Percentiles rank a stretch among this genome's conserved stretches.
These are phyloP conservation scores for Solanum neorickii DNA, from an alignment of 257 asterid species.

Conservation along the genomic window DNA sequence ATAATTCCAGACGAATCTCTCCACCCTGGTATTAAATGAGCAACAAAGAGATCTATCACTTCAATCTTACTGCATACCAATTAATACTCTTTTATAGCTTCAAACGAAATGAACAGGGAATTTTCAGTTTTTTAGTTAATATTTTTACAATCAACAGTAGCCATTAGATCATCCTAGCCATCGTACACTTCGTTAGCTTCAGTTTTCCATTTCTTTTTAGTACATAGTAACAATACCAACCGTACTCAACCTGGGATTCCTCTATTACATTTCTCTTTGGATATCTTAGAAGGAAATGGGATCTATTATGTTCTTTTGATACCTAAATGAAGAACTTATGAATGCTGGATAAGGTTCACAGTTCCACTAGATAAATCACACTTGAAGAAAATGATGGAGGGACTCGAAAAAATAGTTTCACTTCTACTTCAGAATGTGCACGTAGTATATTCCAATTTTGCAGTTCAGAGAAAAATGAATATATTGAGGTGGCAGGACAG, in stretches of 20 bases:
- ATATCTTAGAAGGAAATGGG: not conserved
- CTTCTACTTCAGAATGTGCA: not conserved
- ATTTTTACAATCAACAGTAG: not conserved
- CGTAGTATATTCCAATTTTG: not conserved
- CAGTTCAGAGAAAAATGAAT: not conserved
- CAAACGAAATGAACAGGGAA: not conserved
- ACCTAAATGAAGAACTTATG: not conserved
- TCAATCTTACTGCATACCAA: not conserved
- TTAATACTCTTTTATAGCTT: not conserved
- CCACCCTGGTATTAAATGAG: slow-evolving; percentile 45
- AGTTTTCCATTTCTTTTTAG: not conserved
- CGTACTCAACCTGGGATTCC: not conserved
- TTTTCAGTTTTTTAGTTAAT: not conserved
- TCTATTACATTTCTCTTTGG: not conserved
- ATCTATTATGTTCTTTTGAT: not conserved
- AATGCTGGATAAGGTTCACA: not conserved
- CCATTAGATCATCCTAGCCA: not conserved
- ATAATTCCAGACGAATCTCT: slow-evolving; percentile 54
- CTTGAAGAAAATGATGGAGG: not conserved
- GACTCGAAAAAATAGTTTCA: not conserved
- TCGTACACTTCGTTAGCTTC: not conserved
- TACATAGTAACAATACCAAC: not conserved
- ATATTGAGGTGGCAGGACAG: not conserved
- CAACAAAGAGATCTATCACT: not conserved
- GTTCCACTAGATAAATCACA: not conserved